Base-by-base conservation (phyloP, 2,329 filamentous ascomycete species). In the Aspergillus sp. region DNA sequence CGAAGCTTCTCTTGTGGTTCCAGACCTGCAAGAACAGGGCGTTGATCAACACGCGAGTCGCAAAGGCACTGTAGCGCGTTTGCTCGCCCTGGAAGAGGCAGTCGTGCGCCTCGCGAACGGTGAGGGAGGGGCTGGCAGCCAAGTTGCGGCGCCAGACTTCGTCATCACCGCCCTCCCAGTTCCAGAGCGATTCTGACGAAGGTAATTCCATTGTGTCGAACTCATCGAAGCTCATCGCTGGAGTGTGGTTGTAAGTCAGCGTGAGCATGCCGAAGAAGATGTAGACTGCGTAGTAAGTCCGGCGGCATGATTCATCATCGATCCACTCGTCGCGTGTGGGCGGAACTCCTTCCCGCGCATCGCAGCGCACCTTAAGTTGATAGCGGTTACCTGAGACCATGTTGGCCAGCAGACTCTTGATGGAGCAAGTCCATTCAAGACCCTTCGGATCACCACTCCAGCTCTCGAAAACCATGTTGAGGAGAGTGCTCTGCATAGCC, bases 391-490 rank as follows among this genome's bases (percentile, higher is more conserved):
- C 93, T 49, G 91, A 89, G 49, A 98, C 93, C 91, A 98, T 97
- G 72, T 97, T 97, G 57, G 91, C 91, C 44, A 98, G 81, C 35
- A 97, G 78, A 75, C 90, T 95, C 80, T 97, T 97, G 72, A 98
- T 97, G 2, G 93, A 97, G 70, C 91, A 97, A 32, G 93, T 90
- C 93, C 93, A 98, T 69, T 98, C 93, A 2, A 98, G 79, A 33
- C 93, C 93, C 71, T 96, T 97, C 32, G 93, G 86, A 63, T 97
- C 93, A 61, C 93, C 93, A 67, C 93, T 97, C 93, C 93, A 98
- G 76, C 90, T 97, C 47, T 93, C 90, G 67, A 98, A 97, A 56
- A 96, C 85, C 93, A 97, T 97, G 76, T 98, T 98, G 49, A 98
- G 77, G 46, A 98, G 75, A 3, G 90, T 95, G 67, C 88, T 89